phyloP scores from a whole-genome alignment of 2,329 filamentous ascomycete genomes.

The Trichoderma oligosporum region DNA sequence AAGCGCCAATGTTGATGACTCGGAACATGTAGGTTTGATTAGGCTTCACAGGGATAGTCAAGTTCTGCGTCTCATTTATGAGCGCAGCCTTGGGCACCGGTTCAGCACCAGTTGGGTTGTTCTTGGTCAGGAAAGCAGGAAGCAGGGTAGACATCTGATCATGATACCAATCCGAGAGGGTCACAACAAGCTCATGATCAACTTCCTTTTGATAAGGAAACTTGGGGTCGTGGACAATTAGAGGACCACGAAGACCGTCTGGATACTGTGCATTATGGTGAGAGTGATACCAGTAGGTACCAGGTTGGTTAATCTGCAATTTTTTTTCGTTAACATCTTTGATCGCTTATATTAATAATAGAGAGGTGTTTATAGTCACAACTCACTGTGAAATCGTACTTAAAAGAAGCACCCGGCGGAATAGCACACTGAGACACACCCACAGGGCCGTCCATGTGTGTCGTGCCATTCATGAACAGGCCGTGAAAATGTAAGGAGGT shows the following conservation, averaged over 20 bases:
- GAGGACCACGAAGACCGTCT: constrained; percentile 61
- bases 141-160: constrained; percentile 49
- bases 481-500: constrained; percentile 70
- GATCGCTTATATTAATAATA: neutral
- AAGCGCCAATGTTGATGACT: constrained; percentile 70
- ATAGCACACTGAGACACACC: constrained; percentile 66
- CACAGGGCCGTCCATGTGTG: constrained; percentile 66
- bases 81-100: constrained; percentile 66
- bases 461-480: constrained; percentile 63
- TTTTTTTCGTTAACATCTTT: neutral
- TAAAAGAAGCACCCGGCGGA: constrained; percentile 59
- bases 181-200: constrained; percentile 61
- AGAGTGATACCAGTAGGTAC: constrained; percentile 78
- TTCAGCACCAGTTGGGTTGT: constrained; percentile 56
- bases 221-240: constrained; percentile 61
- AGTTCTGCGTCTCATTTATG: constrained; percentile 65
- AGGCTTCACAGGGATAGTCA: constrained; percentile 57
- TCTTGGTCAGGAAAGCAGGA: constrained; percentile 48
- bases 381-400: constrained; percentile 64
- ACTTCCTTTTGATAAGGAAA: constrained; percentile 55
- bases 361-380: neutral
- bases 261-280: constrained; percentile 66
- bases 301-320: constrained; percentile 57
- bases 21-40: constrained; percentile 70
- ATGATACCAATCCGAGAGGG: constrained; percentile 70